phyloP scores from a whole-genome alignment of 495 filamentous ascomycete species.

The Penicillium angulare region DNA sequence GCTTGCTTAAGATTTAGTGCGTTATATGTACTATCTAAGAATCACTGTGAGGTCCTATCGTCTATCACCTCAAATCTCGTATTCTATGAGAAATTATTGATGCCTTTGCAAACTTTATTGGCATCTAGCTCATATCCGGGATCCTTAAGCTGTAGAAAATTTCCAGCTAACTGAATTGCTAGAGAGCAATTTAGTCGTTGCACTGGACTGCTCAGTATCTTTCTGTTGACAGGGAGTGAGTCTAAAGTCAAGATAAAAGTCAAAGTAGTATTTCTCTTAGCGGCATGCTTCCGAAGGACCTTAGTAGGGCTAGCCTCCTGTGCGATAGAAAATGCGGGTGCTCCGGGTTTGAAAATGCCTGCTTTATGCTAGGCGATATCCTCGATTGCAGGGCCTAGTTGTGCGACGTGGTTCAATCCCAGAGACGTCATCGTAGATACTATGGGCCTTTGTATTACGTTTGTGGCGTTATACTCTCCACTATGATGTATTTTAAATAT shows the following conservation, averaged over 20 bases:
- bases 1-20: constrained; percentile 39
- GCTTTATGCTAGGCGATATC: constrained; percentile 90
- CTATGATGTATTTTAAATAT: constrained; percentile 75
- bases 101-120: constrained; percentile 28
- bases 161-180: constrained; percentile 30
- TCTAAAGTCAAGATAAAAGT: constrained; percentile 56
- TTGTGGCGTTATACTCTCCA: constrained; percentile 71
- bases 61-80: constrained; percentile 45
- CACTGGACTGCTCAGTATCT: constrained; percentile 29
- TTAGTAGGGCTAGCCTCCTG: no score
- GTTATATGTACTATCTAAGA: constrained; percentile 50
- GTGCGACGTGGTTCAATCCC: constrained; percentile 74
- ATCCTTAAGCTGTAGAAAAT: constrained; percentile 21
- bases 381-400: constrained; percentile 72
- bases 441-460: constrained; percentile 65
- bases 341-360: constrained; percentile 72
- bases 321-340: constrained; percentile 63
- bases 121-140: constrained; percentile 14
- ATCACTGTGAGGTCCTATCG: constrained; percentile 34
- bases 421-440: constrained; percentile 70
- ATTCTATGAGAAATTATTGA: constrained; percentile 39
- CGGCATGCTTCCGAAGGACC: no score
- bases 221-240: not conserved
- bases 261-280: constrained; percentile 57
- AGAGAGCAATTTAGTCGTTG: constrained; percentile 43